A percentile compares a stretch with the other conserved stretches of the same genome.
Evolutionary conservation across 2,329 filamentous ascomycete genomes (phyloP).

Genomic region (Colletotrichum lini): DNA sequence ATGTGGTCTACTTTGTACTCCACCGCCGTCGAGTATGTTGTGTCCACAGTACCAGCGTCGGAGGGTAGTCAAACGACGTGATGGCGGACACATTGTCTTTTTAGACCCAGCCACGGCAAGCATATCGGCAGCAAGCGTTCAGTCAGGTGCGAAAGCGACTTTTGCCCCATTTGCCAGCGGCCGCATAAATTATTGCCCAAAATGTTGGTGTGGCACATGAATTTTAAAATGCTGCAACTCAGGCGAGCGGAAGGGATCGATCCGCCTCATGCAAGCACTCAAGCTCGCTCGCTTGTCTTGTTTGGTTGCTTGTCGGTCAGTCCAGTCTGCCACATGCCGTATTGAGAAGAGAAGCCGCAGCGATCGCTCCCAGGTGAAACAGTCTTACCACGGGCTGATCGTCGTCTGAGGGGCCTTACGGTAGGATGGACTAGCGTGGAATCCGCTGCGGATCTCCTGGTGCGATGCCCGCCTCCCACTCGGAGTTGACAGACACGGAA

Average conservation of each 20-base stretch:
- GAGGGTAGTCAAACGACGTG: background rate
- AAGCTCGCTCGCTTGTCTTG: conserved; percentile 34
- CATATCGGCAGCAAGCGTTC: background rate
- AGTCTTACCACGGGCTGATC: conserved; percentile 42
- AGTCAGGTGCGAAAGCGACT: no score
- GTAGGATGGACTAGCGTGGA: conserved; percentile 28
- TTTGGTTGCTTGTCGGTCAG: conserved; percentile 27
- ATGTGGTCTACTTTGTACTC: background rate
- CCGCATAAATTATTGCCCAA: background rate
- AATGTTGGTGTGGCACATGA: conserved; percentile 12
- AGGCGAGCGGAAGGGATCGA: conserved; percentile 39
- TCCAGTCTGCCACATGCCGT: conserved; percentile 35
- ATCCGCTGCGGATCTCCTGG: conserved; percentile 27
- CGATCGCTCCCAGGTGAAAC: conserved; percentile 40
- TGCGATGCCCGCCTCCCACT: conserved; percentile 21
- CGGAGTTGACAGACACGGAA: conserved; percentile 38
- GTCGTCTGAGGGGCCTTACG: conserved; percentile 34
- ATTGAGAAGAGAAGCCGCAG: conserved; percentile 38
- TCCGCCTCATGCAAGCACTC: conserved; percentile 42
- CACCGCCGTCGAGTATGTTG: background rate
- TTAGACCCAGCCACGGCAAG: no score
- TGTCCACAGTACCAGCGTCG: background rate
- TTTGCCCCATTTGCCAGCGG: background rate
- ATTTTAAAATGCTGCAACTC: conserved; percentile 22
- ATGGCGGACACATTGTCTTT: background rate